Base-by-base conservation (phyloP, 169 alveolate species). In the Eimeria praecox region DNA sequence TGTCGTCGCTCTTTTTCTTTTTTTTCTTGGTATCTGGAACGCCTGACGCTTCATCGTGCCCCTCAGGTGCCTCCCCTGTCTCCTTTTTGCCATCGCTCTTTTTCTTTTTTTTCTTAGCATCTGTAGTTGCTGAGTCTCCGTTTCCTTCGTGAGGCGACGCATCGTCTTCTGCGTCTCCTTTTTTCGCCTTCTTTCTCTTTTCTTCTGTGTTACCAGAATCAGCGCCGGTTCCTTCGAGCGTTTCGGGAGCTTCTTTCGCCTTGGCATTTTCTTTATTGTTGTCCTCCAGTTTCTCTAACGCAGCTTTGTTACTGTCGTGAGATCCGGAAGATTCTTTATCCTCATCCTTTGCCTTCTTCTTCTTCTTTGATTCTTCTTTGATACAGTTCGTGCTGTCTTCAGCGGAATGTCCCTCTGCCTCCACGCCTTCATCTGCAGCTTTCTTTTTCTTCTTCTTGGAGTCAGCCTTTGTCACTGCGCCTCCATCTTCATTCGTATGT, bases 361-460 rank as follows among this genome's bases (percentile, higher is more conserved):
- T 91, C 46, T 91, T 40, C 95, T 92, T 80, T 59, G 42, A 14
- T 42, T 35, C 69, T 38, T 27, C 92, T 42, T 46, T 27, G 64
- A 14, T 80, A 22, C 14, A 38, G 52, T 33, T 16, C 52, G 5
- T 56, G 59, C 40, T n/a, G 4, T 64, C 82, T 59, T 27, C 54
- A 30, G 46, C 71, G 27, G 82, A 18, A 18, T 18, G 93, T 66
- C 77, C 56, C 30, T 35, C 82, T 1, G 93, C 52, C 59, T 20
- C 64, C 2, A 20, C 18, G 49, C 38, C 82, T 64, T 33, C 93
- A 40, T 87, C 80, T 24, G 14, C 46, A 12, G 42, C 49, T 10
- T 87, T 62, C 59, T 87, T 87, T 38, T 87, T 87, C 82, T 56
- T 87, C 83, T 87, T 87, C 42, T 87, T 87, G 16, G 64, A 30